A percentile compares a stretch with the other conserved stretches of the same genome.
phyloP scores from a whole-genome alignment of 257 asterid genomes.

The Solanum acaule region DNA sequence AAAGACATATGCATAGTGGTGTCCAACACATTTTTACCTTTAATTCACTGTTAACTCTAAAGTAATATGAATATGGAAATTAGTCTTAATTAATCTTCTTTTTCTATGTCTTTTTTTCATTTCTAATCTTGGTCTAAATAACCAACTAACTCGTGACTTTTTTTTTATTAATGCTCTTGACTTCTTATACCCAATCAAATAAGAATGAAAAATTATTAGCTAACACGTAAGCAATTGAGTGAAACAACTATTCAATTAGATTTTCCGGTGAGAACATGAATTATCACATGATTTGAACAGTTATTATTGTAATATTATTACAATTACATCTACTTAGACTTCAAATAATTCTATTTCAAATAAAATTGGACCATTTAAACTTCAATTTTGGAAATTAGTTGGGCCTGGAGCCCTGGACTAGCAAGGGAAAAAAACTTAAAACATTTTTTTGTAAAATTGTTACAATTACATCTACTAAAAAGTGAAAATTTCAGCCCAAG shows the following conservation, averaged over 20 bases:
- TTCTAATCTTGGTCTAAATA: not conserved
- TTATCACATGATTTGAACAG: not conserved
- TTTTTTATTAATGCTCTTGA: constrained; percentile 26
- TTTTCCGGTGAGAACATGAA: not conserved
- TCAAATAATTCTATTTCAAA: no score
- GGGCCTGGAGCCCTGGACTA: not conserved
- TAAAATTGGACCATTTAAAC: no score
- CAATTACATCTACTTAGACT: no score
- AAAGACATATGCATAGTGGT: not conserved
- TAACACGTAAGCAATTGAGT: not conserved
- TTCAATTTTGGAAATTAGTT: not conserved
- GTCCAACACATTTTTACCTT: constrained; percentile 7
- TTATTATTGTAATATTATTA: not conserved
- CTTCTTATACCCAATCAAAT: constrained; percentile 36
- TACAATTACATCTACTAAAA: not conserved
- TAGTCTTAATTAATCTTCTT: not conserved
- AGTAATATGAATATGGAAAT: not conserved
- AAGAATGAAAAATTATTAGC: constrained; percentile 8
- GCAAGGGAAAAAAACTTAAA: not conserved
- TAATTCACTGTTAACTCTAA: not conserved
- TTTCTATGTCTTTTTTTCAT: not conserved
- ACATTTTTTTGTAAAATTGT: not conserved
- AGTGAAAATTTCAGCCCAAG: not conserved
- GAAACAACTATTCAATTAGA: not conserved
- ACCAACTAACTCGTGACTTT: constrained; percentile 25